Percentiles rank a stretch among this genome's conserved stretches.
phyloP scores from a whole-genome alignment of 169 alveolate species.

The Perkinsus marinus region DNA sequence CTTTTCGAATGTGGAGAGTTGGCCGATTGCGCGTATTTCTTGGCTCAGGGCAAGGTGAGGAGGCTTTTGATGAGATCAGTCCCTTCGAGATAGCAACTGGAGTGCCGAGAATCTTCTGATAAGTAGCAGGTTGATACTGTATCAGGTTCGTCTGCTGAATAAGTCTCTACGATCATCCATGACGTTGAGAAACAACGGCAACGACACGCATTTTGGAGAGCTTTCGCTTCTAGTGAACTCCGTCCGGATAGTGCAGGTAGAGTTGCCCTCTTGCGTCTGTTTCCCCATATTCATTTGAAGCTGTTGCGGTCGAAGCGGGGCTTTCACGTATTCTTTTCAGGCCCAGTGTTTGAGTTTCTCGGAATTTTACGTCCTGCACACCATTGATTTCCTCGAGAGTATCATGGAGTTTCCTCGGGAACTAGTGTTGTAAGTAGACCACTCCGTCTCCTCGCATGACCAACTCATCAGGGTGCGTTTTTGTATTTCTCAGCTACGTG shows the following conservation, averaged over 20 bases:
- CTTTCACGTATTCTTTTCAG: background rate
- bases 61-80: no score
- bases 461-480: background rate
- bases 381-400: background rate
- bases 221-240: background rate
- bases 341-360: background rate
- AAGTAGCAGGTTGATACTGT: no score
- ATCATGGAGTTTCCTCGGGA: background rate
- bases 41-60: background rate
- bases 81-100: no score
- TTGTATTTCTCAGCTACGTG: background rate
- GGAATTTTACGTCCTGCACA: background rate
- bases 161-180: background rate
- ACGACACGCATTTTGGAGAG: background rate
- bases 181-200: background rate
- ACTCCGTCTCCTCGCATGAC: background rate
- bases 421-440: background rate
- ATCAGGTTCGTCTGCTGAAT: background rate
- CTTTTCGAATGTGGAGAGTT: background rate
- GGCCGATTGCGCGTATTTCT: background rate
- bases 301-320: no score
- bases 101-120: no score
- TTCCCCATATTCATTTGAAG: no score
- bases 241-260: background rate
- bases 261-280: no score